phyloP scores from a whole-genome alignment of 805 yeast species.

The Pichia occidentalis region DNA sequence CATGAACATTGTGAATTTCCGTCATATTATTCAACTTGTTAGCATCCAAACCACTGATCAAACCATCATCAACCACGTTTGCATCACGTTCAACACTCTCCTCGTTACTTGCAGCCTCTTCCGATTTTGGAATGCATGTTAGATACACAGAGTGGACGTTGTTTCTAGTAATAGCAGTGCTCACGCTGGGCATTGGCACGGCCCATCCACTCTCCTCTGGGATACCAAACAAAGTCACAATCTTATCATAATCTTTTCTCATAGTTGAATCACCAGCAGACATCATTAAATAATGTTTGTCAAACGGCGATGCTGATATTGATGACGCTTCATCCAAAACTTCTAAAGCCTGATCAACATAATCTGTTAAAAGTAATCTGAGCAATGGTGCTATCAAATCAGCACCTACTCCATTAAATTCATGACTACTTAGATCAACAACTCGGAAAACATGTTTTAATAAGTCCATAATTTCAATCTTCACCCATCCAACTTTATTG shows the following conservation, averaged over 20 bases:
- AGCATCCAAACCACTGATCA: no score
- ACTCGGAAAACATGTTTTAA: slow-evolving; percentile 69
- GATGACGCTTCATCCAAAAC: slow-evolving; percentile 80
- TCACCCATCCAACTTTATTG: slow-evolving; percentile 74
- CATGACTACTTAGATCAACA: slow-evolving; percentile 69
- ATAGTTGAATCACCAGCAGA: slow-evolving; percentile 77
- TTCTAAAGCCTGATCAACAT: slow-evolving; percentile 81
- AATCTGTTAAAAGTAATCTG: slow-evolving; percentile 72
- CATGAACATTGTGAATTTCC: no score
- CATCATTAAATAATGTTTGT: slow-evolving; percentile 86
- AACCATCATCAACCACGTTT: slow-evolving; percentile 47
- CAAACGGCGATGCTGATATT: slow-evolving; percentile 87
- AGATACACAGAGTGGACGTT: slow-evolving; percentile 94
- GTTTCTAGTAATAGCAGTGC: slow-evolving; percentile 81
- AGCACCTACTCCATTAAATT: slow-evolving; percentile 87
- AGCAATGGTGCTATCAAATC: slow-evolving; percentile 88
- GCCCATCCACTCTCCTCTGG: slow-evolving; percentile 98
- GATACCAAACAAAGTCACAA: slow-evolving; percentile 87
- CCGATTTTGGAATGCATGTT: slow-evolving; percentile 56
- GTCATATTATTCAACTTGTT: no score
- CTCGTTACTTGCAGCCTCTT: slow-evolving; percentile 30
- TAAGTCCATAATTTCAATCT: slow-evolving; percentile 69
- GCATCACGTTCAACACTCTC: slow-evolving; percentile 1
- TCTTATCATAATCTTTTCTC: slow-evolving; percentile 74
- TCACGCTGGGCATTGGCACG: slow-evolving; percentile 88